Base-by-base conservation (phyloP, 306 rosid genomes). In the Cucurbita ficifolia region DNA sequence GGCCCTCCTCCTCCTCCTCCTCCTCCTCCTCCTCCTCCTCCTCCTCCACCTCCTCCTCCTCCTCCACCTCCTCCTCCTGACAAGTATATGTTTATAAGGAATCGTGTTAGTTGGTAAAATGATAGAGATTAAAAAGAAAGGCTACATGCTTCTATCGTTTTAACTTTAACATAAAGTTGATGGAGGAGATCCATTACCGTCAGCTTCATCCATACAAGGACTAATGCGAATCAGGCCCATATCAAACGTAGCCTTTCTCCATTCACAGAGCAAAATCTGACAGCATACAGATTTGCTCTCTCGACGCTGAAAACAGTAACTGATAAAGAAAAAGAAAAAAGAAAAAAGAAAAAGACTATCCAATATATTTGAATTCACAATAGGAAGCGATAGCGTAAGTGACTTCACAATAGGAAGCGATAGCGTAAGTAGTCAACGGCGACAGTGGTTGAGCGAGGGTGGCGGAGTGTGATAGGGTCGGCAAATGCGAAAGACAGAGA, bases 211-310 rank as follows among this genome's bases (percentile, higher is more conserved):
- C 52, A 46, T 68, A 45, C 46, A 68, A 68, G 54, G 53, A 67
- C 39, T 67, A 67, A 45, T 67, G 24, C 8, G 19, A 54, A 40
- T 62, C 60, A 33, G 22, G 21, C 55, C 55, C 57, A n/a, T 48
- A 0, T 65, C 72, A 52, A 61, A 38, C 56, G 24, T 43, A 4
- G 10, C 38, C 36, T 69, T 48, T 39, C 55, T 67, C 56, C 10
- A 67, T 11, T 53, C 38, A 51, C 73, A 36, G 6, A 9, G 70
- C 83, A 73, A 38, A 76, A 83, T 76, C 80, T 83, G 77, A 85
- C 82, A 83, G 73, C 61, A 42, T 61, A 59, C 71, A 75, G 73
- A 83, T 83, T 79, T 75, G 82, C 73, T 79, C 81, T 75, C 65
- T 63, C 72, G 75, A 60, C 43, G 60, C 75, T 60, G 33, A 43